Conservation (phyloP, 2,329 filamentous ascomycete species). For the Chrysosporium queenslandicum region DNA sequence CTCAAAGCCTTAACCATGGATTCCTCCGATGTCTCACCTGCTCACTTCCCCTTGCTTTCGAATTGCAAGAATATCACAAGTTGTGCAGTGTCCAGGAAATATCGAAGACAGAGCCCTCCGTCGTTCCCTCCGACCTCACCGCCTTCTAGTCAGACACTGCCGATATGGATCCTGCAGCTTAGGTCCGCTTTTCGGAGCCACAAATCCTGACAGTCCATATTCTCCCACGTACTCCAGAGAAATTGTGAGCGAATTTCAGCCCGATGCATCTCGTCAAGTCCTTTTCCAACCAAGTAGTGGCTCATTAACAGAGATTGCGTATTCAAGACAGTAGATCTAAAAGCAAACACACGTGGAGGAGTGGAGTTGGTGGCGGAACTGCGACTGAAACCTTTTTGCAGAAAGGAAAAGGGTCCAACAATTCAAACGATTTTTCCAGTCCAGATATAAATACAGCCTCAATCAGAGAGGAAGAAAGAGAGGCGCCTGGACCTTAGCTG, state of each 20-base stretch:
- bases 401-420: not conserved
- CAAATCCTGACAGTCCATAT: constrained; percentile 4
- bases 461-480: not conserved
- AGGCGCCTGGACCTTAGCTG: not conserved
- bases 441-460: constrained; percentile 9
- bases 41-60: not conserved
- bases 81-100: not conserved
- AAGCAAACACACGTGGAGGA: constrained; percentile 12
- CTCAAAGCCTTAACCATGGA: not conserved
- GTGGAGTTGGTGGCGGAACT: constrained; percentile 13
- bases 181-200: constrained; percentile 3
- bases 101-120: not conserved
- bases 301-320: not conserved
- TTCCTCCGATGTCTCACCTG: not conserved
- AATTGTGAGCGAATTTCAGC: constrained; percentile 3
- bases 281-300: constrained; percentile 5
- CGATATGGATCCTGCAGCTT: constrained; percentile 3
- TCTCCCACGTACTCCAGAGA: constrained; percentile 7
- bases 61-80: not conserved
- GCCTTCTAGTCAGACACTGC: not conserved
- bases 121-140: not conserved
- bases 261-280: constrained; percentile 5
- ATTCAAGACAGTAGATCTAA: not conserved
- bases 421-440: not conserved
- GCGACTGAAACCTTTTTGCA: constrained; percentile 6